Evolutionary conservation across 2,329 filamentous ascomycete species (phyloP).

Genomic region (Pleoardoris graminearum): DNA sequence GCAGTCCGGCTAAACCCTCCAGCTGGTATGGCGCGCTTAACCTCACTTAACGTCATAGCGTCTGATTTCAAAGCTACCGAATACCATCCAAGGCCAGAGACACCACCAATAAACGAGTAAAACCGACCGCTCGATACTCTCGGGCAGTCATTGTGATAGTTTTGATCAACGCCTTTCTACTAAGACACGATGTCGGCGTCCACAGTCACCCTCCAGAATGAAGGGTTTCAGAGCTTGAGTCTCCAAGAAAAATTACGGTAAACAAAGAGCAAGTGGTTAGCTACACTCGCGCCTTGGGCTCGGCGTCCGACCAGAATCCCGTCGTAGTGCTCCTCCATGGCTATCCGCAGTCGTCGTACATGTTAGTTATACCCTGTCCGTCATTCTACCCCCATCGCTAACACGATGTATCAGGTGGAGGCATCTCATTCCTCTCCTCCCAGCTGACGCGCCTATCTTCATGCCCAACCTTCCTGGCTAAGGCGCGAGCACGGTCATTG

Average conservation of each 20-base stretch:
- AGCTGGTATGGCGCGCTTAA: background rate
- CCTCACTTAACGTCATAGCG: conserved; percentile 7
- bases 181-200: conserved; percentile 19
- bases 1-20: background rate
- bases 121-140: too few relatives aligned
- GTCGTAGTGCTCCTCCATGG: conserved; percentile 39
- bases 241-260: conserved; percentile 30
- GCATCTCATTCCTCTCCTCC: conserved; percentile 37
- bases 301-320: conserved; percentile 32
- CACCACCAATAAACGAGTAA: too few relatives aligned
- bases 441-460: conserved; percentile 32
- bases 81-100: too few relatives aligned
- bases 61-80: conserved; percentile 10
- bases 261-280: conserved; percentile 31
- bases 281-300: conserved; percentile 31
- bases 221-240: conserved; percentile 32
- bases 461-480: conserved; percentile 40
- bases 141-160: too few relatives aligned
- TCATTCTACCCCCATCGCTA: background rate
- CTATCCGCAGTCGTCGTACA: conserved; percentile 38
- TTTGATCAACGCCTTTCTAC: too few relatives aligned
- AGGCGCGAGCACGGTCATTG: conserved; percentile 30
- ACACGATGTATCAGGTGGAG: conserved; percentile 30
- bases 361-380: conserved; percentile 16
- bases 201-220: conserved; percentile 33